Evolutionary conservation across 202 grass and related monocot genomes (phyloP).

Genomic region (Eragrostis tef): DNA sequence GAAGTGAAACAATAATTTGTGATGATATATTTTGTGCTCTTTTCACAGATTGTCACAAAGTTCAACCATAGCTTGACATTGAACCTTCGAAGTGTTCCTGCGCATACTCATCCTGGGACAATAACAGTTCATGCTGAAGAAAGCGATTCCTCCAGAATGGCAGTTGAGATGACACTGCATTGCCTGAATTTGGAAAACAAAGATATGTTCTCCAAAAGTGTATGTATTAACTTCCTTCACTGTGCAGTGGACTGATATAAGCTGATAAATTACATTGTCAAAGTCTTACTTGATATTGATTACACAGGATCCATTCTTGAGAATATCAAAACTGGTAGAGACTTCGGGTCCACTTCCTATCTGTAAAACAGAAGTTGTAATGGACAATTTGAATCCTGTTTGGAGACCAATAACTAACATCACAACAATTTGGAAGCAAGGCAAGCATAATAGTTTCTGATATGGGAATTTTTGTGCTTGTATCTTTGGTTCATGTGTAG

Average conservation of each 20-base stretch:
- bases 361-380: conserved; percentile 90
- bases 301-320: conserved; percentile 87
- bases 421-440: conserved; percentile 94
- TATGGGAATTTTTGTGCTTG: conserved; percentile 26
- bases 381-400: conserved; percentile 77
- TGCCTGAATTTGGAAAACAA: conserved; percentile 80
- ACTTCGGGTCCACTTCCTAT: conserved; percentile 70
- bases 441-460: conserved; percentile 49
- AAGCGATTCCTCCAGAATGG: conserved; percentile 69
- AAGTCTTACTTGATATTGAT: conserved; percentile 38
- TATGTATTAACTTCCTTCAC: conserved; percentile 51
- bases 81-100: conserved; percentile 57
- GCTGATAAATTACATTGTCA: conserved; percentile 11
- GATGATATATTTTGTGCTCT: conserved; percentile 36
- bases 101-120: conserved; percentile 57
- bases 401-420: conserved; percentile 84
- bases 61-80: conserved; percentile 62
- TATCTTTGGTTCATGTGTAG: conserved; percentile 21
- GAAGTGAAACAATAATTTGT: background rate
- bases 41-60: conserved; percentile 86
- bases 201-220: conserved; percentile 93
- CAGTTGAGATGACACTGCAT: conserved; percentile 68
- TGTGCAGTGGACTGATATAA: conserved; percentile 1
- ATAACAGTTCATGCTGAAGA: conserved; percentile 76
- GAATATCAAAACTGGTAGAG: conserved; percentile 82